A percentile compares a stretch with the other conserved stretches of the same genome.
These are phyloP conservation scores for Catenaria anguillulae DNA, from an alignment of 371 early-diverging fungal species.

Conservation along the genomic window DNA sequence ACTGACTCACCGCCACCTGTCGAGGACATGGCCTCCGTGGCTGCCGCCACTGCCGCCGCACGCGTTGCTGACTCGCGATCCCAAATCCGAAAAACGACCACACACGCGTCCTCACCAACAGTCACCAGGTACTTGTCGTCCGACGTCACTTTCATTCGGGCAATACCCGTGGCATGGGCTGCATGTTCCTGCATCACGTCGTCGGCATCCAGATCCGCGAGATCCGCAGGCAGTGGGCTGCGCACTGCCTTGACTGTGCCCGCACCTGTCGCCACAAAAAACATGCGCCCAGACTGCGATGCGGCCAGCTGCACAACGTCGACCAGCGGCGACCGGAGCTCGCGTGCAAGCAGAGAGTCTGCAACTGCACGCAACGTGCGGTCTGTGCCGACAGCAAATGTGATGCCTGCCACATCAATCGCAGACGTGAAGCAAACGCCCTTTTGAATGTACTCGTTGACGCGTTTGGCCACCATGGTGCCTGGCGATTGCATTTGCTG, in stretches of 20 bases:
- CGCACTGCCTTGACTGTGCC: constrained; percentile 17
- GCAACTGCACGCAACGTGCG: constrained; percentile 25
- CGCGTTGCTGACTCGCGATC: constrained; percentile 20
- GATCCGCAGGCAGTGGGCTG: constrained; percentile 21
- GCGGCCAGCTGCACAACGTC: constrained; percentile 27
- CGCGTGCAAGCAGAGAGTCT: constrained; percentile 29
- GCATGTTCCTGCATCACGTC: constrained; percentile 24
- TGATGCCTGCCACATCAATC: constrained; percentile 14
- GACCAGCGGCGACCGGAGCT: constrained; percentile 19
- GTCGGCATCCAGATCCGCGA: not conserved
- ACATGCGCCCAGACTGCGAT: constrained; percentile 32
- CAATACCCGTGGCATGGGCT: constrained; percentile 26
- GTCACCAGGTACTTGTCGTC: constrained; percentile 34
- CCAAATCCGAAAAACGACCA: constrained; percentile 25
- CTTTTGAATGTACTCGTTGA: constrained; percentile 34
- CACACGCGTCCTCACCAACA: constrained; percentile 28
- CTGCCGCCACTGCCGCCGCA: not conserved
- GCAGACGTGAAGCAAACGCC: constrained; percentile 29
- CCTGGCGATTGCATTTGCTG: too few species aligned
- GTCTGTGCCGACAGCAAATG: constrained; percentile 36
- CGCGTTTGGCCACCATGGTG: constrained; percentile 18
- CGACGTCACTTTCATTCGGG: constrained; percentile 21
- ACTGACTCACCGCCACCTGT: not conserved
- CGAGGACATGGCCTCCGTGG: not conserved
- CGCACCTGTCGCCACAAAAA: constrained; percentile 27